Evolutionary conservation across 768 basidiomycete species (phyloP).

Genomic region (Cytidiella melzeri): DNA sequence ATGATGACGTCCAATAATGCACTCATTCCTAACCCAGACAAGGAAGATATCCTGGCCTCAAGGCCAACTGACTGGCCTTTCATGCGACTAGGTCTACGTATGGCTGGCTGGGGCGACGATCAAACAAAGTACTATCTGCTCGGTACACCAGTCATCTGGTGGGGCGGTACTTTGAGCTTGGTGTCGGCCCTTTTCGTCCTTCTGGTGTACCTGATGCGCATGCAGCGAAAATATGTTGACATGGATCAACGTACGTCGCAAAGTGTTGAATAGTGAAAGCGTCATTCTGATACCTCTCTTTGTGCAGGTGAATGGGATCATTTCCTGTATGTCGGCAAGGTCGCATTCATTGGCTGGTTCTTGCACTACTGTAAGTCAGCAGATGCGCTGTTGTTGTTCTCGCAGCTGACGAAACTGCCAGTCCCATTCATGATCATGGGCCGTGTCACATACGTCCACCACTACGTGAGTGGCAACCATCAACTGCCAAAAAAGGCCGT

Average conservation of each 20-base stretch:
- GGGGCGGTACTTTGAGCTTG: constrained; percentile 71
- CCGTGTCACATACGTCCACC: constrained; percentile 92
- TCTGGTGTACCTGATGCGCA: constrained; percentile 69
- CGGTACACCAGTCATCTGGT: constrained; percentile 91
- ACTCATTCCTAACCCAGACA: constrained; percentile 94
- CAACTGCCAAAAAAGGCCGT: too few relatives aligned
- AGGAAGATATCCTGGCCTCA: constrained; percentile 95
- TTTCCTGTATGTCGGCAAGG: constrained; percentile 87
- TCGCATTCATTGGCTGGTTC: constrained; percentile 88
- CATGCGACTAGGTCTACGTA: constrained; percentile 82
- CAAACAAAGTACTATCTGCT: constrained; percentile 92
- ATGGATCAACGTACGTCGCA: constrained; percentile 72
- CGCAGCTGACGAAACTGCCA: constrained; percentile 25
- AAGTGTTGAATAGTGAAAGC: neutral
- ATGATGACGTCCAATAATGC: constrained; percentile 99
- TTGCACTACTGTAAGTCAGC: constrained; percentile 74
- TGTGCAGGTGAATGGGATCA: constrained; percentile 84
- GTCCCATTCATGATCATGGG: constrained; percentile 99
- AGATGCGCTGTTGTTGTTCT: neutral
- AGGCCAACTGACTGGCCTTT: constrained; percentile 92
- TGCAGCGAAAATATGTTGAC: constrained; percentile 86
- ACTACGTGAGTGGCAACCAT: constrained; percentile 62
- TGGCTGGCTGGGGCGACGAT: constrained; percentile 93
- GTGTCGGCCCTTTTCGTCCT: constrained; percentile 44
- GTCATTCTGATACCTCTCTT: neutral